Evolutionary conservation across 768 basidiomycete genomes (phyloP).

Genomic region (Phylloporus sp.): DNA sequence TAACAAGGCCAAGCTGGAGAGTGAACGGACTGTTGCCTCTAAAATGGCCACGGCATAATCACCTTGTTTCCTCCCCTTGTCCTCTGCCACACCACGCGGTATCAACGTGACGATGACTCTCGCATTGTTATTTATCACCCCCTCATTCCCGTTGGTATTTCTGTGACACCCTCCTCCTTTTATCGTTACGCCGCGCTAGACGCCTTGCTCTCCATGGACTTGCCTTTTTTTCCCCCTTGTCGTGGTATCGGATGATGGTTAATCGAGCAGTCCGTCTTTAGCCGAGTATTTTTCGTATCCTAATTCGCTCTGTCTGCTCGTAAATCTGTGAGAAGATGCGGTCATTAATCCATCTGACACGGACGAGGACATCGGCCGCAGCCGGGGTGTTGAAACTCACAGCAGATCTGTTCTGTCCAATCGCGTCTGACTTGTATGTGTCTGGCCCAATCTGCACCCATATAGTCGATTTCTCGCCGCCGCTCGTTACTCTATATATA

Average conservation of each 20-base stretch:
- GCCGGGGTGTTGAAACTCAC: no score
- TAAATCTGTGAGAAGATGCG: neutral
- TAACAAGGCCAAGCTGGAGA: slow-evolving; percentile 85
- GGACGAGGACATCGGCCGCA: neutral
- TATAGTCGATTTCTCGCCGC: no score
- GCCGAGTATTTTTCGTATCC: neutral
- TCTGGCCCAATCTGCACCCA: no score
- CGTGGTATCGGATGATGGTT: slow-evolving; percentile 17
- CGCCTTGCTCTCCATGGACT: slow-evolving; percentile 11
- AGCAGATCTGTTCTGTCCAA: no score
- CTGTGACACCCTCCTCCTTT: slow-evolving; percentile 6
- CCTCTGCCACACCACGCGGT: slow-evolving; percentile 2
- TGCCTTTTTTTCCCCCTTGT: no score
- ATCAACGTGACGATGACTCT: slow-evolving; percentile 18
- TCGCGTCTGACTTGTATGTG: no score
- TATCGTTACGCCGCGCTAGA: slow-evolving; percentile 11
- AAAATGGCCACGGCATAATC: slow-evolving; percentile 78
- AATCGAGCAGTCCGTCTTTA: slow-evolving; percentile 13
- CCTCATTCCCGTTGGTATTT: slow-evolving; percentile 9
- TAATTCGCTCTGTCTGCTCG: no score
- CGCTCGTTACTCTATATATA: neutral
- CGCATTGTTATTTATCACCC: slow-evolving; percentile 27
- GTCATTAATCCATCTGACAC: neutral
- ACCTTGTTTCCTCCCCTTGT: slow-evolving; percentile 10
- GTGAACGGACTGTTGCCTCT: slow-evolving; percentile 78